phyloP scores from a whole-genome alignment of 2,329 filamentous ascomycete species.

The Alternaria triticina region DNA sequence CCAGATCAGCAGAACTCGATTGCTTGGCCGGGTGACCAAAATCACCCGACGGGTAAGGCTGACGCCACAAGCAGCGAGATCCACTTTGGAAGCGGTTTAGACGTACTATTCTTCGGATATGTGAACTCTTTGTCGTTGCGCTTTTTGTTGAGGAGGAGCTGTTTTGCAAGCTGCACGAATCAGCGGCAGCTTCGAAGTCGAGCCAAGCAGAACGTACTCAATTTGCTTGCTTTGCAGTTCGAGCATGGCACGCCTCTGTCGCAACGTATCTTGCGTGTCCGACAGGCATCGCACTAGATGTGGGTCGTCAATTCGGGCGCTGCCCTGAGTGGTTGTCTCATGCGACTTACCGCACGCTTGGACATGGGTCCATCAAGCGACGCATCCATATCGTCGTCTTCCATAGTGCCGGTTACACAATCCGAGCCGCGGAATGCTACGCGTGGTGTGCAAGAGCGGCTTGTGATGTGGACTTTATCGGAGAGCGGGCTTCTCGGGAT shows the following conservation, averaged over 20 bases:
- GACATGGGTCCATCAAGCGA: slow-evolving; percentile 32
- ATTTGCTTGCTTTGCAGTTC: slow-evolving; percentile 46
- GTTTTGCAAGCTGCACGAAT: slow-evolving; percentile 39
- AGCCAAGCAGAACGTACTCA: slow-evolving; percentile 29
- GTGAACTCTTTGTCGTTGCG: slow-evolving; percentile 42
- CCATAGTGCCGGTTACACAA: slow-evolving; percentile 31
- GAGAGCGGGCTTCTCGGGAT: slow-evolving; percentile 21
- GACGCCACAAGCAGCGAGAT: neutral
- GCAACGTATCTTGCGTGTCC: slow-evolving; percentile 45
- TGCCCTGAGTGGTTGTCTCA: neutral
- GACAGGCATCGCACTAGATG: slow-evolving; percentile 43
- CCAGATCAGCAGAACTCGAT: neutral
- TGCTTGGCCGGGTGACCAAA: neutral
- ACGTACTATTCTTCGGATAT: slow-evolving; percentile 49
- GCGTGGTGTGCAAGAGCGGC: slow-evolving; percentile 21
- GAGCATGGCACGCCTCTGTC: slow-evolving; percentile 44
- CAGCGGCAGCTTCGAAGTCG: slow-evolving; percentile 2
- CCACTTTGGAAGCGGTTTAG: neutral
- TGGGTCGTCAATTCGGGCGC: slow-evolving; percentile 6
- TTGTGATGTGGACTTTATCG: slow-evolving; percentile 11
- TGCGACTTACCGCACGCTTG: slow-evolving; percentile 38
- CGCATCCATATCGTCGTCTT: slow-evolving; percentile 39
- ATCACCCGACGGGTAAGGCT: neutral
- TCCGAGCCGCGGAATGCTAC: slow-evolving; percentile 15
- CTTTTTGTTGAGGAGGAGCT: slow-evolving; percentile 40